A percentile compares a stretch with the other conserved stretches of the same genome.
phyloP scores from a whole-genome alignment of 495 filamentous ascomycete species.

The Xylaria intraflava region DNA sequence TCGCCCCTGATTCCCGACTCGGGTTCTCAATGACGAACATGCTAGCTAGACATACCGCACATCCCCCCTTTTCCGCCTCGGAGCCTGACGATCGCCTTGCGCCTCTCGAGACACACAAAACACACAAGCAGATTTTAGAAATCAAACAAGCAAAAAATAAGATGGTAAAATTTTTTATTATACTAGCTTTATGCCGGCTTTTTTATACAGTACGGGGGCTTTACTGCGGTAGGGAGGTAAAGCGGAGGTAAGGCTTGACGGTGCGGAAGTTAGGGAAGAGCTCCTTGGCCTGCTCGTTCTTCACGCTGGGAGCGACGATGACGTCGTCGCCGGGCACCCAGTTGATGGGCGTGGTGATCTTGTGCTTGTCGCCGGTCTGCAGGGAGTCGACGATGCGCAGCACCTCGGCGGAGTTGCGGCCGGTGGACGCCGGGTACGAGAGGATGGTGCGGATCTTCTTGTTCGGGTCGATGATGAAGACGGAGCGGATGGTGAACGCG shows the following conservation, averaged over 20 bases:
- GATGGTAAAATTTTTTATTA: no score
- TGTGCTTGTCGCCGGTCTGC: slow-evolving; percentile 95
- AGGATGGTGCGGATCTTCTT: slow-evolving; percentile 96
- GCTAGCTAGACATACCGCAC: no score
- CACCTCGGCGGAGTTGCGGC: slow-evolving; percentile 93
- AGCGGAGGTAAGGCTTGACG: slow-evolving; percentile 88
- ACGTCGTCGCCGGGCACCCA: slow-evolving; percentile 89
- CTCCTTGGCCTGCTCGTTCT: slow-evolving; percentile 79
- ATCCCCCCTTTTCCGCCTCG: no score
- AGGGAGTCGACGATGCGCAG: slow-evolving; percentile 93
- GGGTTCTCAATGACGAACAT: no score
- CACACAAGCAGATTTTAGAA: no score
- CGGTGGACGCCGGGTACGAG: slow-evolving; percentile 94
- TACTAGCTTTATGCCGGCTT: no score
- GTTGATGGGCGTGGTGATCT: slow-evolving; percentile 89
- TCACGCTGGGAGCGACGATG: slow-evolving; percentile 86
- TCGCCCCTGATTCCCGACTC: no score
- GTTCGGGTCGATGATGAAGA: slow-evolving; percentile 98
- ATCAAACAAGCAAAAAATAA: no score
- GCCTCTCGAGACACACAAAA: no score
- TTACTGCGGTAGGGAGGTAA: slow-evolving; percentile 55
- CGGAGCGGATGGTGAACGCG: slow-evolving; percentile 96
- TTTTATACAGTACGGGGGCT: slow-evolving; percentile 11
- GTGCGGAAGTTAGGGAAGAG: slow-evolving; percentile 86
- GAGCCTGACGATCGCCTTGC: no score